A percentile compares a stretch with the other conserved stretches of the same genome.
phyloP scores from a whole-genome alignment of 2,329 filamentous ascomycete species.

The Gaeumannomyces tritici region DNA sequence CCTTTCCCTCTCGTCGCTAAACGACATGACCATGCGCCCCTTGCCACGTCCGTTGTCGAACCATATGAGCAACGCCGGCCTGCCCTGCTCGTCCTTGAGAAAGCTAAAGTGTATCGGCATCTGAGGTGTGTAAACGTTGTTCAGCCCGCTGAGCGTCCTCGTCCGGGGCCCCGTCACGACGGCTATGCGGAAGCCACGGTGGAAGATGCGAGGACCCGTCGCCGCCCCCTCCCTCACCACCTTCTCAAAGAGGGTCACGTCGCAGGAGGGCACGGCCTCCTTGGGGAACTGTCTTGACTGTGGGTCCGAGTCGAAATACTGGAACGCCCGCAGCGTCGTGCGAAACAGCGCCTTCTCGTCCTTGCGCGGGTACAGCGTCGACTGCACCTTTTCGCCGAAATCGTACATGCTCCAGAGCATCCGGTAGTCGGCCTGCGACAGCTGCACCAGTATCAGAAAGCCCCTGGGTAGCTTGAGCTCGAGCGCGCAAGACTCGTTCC shows the following conservation, averaged over 20 bases:
- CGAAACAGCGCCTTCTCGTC: conserved; percentile 66
- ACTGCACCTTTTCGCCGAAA: conserved; percentile 68
- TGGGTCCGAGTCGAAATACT: conserved; percentile 69
- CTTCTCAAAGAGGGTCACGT: conserved; percentile 67
- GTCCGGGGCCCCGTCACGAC: conserved; percentile 69
- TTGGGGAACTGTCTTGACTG: conserved; percentile 64
- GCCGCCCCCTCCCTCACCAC: conserved; percentile 59
- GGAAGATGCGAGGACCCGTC: conserved; percentile 60
- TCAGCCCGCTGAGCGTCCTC: conserved; percentile 68
- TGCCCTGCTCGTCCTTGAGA: conserved; percentile 59
- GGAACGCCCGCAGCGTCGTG: conserved; percentile 61
- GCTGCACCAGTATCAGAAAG: conserved; percentile 62
- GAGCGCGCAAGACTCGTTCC: conserved; percentile 54
- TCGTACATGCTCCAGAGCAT: conserved; percentile 77
- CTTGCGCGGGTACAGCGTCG: conserved; percentile 55
- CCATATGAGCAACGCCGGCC: conserved; percentile 60
- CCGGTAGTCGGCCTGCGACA: conserved; percentile 68
- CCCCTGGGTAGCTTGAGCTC: conserved; percentile 65
- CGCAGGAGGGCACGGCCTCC: conserved; percentile 62
- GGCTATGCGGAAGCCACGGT: conserved; percentile 70
- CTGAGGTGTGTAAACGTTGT: conserved; percentile 56
- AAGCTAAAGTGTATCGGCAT: conserved; percentile 71
- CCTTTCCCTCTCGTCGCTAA: conserved; percentile 63
- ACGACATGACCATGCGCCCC: conserved; percentile 68
- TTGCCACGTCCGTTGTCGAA: conserved; percentile 56